phyloP scores from a whole-genome alignment of 768 basidiomycete species.

The Suillus hirtellus region DNA sequence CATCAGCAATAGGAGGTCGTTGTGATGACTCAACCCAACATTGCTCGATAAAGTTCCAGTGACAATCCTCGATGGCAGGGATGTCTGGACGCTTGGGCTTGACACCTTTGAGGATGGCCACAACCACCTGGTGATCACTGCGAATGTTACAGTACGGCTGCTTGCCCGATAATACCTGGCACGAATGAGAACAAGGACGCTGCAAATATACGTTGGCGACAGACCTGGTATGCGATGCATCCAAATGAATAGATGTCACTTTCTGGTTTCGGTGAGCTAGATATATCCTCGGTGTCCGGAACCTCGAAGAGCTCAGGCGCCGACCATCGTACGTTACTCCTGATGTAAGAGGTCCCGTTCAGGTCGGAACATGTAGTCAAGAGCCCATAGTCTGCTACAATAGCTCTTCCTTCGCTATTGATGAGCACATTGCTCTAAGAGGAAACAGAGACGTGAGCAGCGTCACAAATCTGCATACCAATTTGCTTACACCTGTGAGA shows the following conservation, averaged over 20 bases:
- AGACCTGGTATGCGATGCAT: conserved; percentile 28
- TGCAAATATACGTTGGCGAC: background rate
- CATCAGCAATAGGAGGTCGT: background rate
- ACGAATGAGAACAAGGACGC: background rate
- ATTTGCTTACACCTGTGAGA: background rate
- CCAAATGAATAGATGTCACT: conserved; percentile 17
- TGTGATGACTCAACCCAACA: conserved; percentile 33
- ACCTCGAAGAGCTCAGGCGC: conserved; percentile 30
- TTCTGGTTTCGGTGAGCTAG: background rate
- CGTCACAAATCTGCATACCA: background rate
- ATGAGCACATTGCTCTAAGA: conserved; percentile 1
- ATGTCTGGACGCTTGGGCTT: conserved; percentile 24
- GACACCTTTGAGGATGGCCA: conserved; percentile 4
- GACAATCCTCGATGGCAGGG: conserved; percentile 38
- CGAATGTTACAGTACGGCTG: conserved; percentile 4
- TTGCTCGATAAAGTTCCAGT: conserved; percentile 42
- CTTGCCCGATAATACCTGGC: conserved; percentile 3
- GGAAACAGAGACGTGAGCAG: background rate
- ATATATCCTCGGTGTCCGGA: conserved; percentile 11
- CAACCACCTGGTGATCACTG: conserved; percentile 16
- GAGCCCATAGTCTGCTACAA: background rate
- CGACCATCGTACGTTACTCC: conserved; percentile 30
- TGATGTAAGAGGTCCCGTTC: conserved; percentile 10
- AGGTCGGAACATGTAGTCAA: background rate
- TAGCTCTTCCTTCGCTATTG: background rate